Percentiles rank a stretch among this genome's conserved stretches.
Evolutionary conservation across 1,139 yeast species (phyloP).

Genomic region (Yamadazyma triangularis): DNA sequence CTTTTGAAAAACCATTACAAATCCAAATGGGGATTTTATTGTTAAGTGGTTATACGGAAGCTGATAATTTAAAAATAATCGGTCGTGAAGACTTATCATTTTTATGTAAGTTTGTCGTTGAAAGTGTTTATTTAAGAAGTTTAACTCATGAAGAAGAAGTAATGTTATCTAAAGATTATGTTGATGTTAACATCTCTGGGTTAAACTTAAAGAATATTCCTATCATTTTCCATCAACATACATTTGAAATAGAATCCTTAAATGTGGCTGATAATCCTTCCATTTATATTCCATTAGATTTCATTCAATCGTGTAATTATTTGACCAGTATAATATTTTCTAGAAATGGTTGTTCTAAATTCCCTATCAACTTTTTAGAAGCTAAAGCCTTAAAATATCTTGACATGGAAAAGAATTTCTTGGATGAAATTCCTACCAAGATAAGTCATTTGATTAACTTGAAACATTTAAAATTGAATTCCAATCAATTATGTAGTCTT

Average conservation of each 20-base stretch:
- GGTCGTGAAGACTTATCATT: constrained; percentile 89
- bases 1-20: constrained; percentile 72
- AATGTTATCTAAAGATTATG: constrained; percentile 58
- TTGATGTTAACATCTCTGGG: constrained; percentile 70
- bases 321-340: constrained; percentile 65
- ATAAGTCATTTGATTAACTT: constrained; percentile 52
- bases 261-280: constrained; percentile 89
- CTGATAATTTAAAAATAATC: constrained; percentile 70
- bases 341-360: constrained; percentile 65
- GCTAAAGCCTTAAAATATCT: constrained; percentile 66
- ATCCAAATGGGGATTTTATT: constrained; percentile 72
- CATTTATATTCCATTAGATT: constrained; percentile 76
- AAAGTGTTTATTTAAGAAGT: constrained; percentile 65
- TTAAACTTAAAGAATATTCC: constrained; percentile 83
- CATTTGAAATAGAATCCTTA: constrained; percentile 74
- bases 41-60: constrained; percentile 74
- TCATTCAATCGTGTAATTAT: constrained; percentile 77
- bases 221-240: constrained; percentile 73
- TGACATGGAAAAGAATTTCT: constrained; percentile 75
- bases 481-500: constrained; percentile 64
- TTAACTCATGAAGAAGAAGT: constrained; percentile 66
- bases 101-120: constrained; percentile 79
- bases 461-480: constrained; percentile 57
- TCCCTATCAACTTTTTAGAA: constrained; percentile 70
- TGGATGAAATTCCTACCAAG: constrained; percentile 56